Percentiles rank a stretch among this genome's conserved stretches.
Conservation (phyloP, 2,329 filamentous ascomycete species). For the Ceratocystis papillata region DNA sequence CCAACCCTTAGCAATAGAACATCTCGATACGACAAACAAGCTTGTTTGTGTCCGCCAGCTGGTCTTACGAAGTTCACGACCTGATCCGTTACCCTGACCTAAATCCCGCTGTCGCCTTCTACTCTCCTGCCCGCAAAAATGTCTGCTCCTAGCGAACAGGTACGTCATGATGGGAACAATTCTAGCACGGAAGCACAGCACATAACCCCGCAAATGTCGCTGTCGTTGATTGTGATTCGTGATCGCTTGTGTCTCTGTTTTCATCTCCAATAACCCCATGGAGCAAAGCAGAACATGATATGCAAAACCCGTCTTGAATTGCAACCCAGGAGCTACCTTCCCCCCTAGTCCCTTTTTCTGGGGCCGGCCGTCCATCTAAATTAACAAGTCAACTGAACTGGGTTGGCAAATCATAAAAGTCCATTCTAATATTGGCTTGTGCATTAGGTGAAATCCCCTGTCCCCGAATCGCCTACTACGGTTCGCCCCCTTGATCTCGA, state of each 20-base stretch:
- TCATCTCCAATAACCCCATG: neutral
- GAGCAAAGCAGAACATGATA: no score
- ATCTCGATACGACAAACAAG: neutral
- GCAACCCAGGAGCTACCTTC: neutral
- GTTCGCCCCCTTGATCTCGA: slow-evolving; percentile 56
- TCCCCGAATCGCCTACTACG: slow-evolving; percentile 55
- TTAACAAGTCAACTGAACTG: neutral
- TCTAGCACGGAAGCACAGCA: slow-evolving; percentile 27
- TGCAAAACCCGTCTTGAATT: neutral
- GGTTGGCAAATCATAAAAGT: neutral
- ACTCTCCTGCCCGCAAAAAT: slow-evolving; percentile 29
- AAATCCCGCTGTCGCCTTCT: neutral
- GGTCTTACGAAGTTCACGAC: neutral
- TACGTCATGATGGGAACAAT: slow-evolving; percentile 27
- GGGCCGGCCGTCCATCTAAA: neutral
- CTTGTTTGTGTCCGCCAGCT: neutral
- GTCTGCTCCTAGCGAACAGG: slow-evolving; percentile 37
- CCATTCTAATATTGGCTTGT: slow-evolving; percentile 7
- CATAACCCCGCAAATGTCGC: neutral
- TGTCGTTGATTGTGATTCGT: neutral
- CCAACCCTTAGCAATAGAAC: neutral
- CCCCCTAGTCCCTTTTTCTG: neutral
- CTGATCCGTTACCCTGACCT: neutral
- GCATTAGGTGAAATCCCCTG: slow-evolving; percentile 37
- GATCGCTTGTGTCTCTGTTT: neutral